phyloP scores from a whole-genome alignment of 768 basidiomycete species.

The Leccinum obscurum region DNA sequence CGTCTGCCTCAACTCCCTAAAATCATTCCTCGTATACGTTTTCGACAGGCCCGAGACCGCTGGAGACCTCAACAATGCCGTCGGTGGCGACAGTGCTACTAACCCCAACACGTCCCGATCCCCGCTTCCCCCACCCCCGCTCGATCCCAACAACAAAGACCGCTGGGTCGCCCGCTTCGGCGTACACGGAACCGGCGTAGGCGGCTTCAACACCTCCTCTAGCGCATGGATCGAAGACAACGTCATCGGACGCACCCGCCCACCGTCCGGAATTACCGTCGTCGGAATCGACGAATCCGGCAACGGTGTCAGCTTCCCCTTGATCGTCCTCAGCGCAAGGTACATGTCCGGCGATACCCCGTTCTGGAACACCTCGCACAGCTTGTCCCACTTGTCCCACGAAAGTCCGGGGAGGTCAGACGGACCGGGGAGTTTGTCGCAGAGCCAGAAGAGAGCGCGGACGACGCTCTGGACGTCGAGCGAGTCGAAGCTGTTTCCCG shows the following conservation, averaged over 20 bases:
- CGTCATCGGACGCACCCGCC: constrained; percentile 26
- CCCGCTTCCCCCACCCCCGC: constrained; percentile 3
- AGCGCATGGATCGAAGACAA: constrained; percentile 47
- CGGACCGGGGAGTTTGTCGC: constrained; percentile 42
- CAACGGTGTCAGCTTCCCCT: constrained; percentile 32
- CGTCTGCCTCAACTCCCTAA: constrained; percentile 68
- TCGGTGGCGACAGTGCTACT: constrained; percentile 67
- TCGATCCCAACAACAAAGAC: constrained; percentile 26
- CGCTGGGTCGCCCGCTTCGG: constrained; percentile 35
- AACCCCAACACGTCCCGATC: constrained; percentile 49
- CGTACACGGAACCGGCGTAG: constrained; percentile 47
- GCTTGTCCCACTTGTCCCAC: constrained; percentile 42
- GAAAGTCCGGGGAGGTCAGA: constrained; percentile 52
- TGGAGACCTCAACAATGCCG: constrained; percentile 67
- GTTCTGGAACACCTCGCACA: constrained; percentile 42
- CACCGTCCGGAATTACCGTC: constrained; percentile 39
- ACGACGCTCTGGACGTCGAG: constrained; percentile 43
- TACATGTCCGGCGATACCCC: constrained; percentile 29
- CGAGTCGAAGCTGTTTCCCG: constrained; percentile 23
- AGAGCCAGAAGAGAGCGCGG: constrained; percentile 57
- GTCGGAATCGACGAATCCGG: constrained; percentile 26
- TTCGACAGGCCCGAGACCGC: constrained; percentile 79
- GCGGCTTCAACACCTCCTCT: constrained; percentile 47
- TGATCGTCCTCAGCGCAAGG: constrained; percentile 34
- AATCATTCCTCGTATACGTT: constrained; percentile 79